Conservation (phyloP, 352 stramenopile species). For the Globisporangium radiosum region DNA sequence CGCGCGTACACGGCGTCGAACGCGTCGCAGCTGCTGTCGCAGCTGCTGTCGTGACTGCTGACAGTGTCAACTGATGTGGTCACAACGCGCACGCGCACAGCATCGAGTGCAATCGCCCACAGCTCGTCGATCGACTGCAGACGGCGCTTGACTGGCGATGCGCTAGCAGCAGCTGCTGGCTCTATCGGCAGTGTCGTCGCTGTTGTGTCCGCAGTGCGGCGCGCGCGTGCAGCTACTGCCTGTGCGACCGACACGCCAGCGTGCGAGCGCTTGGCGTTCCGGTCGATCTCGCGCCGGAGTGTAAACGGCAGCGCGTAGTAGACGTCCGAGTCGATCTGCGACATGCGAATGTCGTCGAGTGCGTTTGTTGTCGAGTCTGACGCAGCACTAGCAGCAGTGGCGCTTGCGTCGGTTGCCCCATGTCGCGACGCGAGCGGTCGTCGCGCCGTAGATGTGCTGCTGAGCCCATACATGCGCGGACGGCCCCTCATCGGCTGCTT, state of each 20-base stretch:
- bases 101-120: constrained; percentile 23
- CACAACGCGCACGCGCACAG: neutral
- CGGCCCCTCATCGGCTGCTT: constrained; percentile 18
- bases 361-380: constrained; percentile 13
- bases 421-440: no score
- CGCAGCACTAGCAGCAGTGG: neutral
- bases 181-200: no score
- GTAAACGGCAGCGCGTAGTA: constrained; percentile 61
- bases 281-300: constrained; percentile 67
- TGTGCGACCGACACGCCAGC: constrained; percentile 1
- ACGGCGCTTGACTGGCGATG: neutral
- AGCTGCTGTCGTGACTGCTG: no score
- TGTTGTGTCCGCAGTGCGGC: neutral
- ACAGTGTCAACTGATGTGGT: no score
- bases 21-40: constrained; percentile 5
- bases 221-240: neutral
- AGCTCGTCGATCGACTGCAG: constrained; percentile 54
- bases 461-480: no score
- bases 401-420: no score
- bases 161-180: no score
- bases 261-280: constrained; percentile 43
- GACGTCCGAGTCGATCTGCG: constrained; percentile 73
- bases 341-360: constrained; percentile 67
- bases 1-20: constrained; percentile 76
- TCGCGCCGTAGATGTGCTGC: no score